phyloP scores from a whole-genome alignment of 139 green algal species.

The Tetradesmus lagerheimii region DNA sequence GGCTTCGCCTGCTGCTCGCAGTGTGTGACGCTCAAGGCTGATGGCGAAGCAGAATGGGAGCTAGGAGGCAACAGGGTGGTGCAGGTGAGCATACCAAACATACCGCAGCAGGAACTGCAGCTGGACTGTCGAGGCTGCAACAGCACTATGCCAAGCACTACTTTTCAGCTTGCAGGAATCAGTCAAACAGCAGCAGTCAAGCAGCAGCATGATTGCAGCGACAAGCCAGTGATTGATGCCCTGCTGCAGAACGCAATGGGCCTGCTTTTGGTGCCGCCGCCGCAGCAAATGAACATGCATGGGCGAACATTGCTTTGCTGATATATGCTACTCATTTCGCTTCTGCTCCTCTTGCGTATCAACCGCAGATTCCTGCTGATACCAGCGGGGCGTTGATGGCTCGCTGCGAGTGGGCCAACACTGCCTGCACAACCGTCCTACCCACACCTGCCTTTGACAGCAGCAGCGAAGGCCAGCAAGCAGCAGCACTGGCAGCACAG shows the following conservation, averaged over 20 bases:
- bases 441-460: background rate
- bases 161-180: background rate
- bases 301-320: too few species aligned
- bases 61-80: constrained; percentile 26
- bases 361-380: background rate
- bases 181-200: background rate
- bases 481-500: background rate
- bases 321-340: background rate
- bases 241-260: too few species aligned
- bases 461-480: background rate
- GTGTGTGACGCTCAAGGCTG: constrained; percentile 32
- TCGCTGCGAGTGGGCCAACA: constrained; percentile 26
- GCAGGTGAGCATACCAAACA: constrained; percentile 22
- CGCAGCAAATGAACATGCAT: background rate
- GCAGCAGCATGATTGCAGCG: background rate
- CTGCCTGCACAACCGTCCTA: background rate
- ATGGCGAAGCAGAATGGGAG: constrained; percentile 36
- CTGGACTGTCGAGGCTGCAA: too few species aligned
- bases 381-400: background rate
- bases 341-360: background rate
- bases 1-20: background rate
- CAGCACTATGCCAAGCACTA: too few species aligned
- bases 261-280: background rate
- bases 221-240: background rate
- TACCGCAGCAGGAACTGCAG: background rate